phyloP scores from a whole-genome alignment of 2,329 filamentous ascomycete genomes.

The Chrysoporthe puriensis region DNA sequence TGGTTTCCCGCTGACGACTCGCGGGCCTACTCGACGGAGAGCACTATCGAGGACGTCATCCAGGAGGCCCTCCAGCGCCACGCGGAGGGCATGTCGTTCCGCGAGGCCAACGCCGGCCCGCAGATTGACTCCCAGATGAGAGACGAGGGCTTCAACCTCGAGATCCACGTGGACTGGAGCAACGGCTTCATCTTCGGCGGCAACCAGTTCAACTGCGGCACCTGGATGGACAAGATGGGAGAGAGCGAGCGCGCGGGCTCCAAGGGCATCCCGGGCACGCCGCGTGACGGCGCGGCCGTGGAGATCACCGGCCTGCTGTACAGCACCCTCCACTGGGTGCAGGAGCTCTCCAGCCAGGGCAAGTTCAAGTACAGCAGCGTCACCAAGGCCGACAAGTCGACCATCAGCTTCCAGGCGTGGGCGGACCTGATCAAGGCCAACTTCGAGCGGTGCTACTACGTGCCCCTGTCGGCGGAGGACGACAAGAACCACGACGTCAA shows the following conservation, averaged over 20 bases:
- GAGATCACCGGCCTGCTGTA: constrained; percentile 95
- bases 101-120: constrained; percentile 91
- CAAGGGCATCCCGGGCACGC: constrained; percentile 94
- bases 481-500: constrained; percentile 83
- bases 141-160: constrained; percentile 87
- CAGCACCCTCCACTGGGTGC: constrained; percentile 83
- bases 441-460: constrained; percentile 92
- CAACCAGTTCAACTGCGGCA: constrained; percentile 93
- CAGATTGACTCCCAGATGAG: constrained; percentile 92
- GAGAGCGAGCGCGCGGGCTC: constrained; percentile 88
- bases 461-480: constrained; percentile 71
- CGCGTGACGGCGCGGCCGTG: constrained; percentile 90
- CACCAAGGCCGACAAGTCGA: constrained; percentile 60
- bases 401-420: constrained; percentile 78
- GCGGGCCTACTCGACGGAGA: constrained; percentile 82
- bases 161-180: constrained; percentile 88
- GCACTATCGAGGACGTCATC: constrained; percentile 84
- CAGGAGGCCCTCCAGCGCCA: constrained; percentile 94
- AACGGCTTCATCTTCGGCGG: constrained; percentile 93
- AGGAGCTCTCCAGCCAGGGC: constrained; percentile 66
- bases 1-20: constrained; percentile 85
- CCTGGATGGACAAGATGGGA: constrained; percentile 99
- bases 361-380: constrained; percentile 77
- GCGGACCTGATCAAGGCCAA: constrained; percentile 77
- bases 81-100: constrained; percentile 86